Evolutionary conservation across 306 rosid genomes (phyloP).

Genomic region (Prunus mira): DNA sequence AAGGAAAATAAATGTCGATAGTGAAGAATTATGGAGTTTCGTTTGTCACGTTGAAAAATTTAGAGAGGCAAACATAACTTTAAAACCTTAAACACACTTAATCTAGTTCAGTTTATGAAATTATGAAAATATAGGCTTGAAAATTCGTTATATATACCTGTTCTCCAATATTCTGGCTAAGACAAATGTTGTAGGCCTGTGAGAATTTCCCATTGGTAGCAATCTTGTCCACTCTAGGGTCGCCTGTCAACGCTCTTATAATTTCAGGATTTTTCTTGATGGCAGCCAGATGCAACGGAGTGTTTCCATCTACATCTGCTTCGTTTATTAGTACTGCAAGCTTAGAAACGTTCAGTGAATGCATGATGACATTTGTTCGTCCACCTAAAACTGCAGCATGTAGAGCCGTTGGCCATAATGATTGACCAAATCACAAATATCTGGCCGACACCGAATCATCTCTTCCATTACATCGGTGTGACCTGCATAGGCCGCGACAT

Average conservation of each 20-base stretch:
- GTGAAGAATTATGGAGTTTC: too few species aligned
- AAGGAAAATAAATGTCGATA: too few species aligned
- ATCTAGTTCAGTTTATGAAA: too few species aligned
- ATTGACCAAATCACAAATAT: slow-evolving; percentile 2
- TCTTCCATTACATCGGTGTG: not conserved
- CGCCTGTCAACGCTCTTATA: not conserved
- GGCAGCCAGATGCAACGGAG: slow-evolving; percentile 16
- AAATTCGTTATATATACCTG: too few species aligned
- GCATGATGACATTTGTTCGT: not conserved
- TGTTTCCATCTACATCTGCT: slow-evolving; percentile 14
- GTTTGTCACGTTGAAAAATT: too few species aligned
- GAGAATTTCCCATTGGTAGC: not conserved
- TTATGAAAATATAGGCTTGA: too few species aligned
- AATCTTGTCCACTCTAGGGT: not conserved
- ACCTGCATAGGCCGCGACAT: not conserved
- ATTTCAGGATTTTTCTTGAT: not conserved
- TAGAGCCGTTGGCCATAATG: not conserved
- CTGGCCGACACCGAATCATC: not conserved
- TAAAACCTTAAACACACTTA: too few species aligned
- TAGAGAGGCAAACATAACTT: too few species aligned
- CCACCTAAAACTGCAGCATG: not conserved
- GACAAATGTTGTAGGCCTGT: not conserved
- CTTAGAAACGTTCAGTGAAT: not conserved
- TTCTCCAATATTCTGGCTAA: too few species aligned
- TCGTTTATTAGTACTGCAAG: slow-evolving; percentile 4